Conservation (phyloP, 2,329 filamentous ascomycete species). For the Lomentospora prolificans region DNA sequence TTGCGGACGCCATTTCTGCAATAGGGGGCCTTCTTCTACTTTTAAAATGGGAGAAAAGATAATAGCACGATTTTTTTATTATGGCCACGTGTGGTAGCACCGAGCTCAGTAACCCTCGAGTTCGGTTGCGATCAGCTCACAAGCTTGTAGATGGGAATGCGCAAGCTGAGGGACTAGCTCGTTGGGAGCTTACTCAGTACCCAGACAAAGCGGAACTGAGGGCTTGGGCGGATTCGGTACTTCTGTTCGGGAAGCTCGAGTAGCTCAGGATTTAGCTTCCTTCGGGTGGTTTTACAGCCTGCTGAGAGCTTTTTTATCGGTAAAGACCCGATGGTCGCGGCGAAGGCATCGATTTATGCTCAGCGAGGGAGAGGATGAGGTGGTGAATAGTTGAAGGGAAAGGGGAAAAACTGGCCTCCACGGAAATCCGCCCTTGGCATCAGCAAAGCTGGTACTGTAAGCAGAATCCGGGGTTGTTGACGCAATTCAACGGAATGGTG, state of each 20-base stretch:
- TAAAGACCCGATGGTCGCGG: no score
- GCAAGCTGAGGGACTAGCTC: neutral
- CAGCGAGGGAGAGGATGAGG: no score
- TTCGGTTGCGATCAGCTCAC: neutral
- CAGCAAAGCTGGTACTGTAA: neutral
- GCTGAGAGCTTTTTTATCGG: no score
- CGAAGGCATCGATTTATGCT: no score
- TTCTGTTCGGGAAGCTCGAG: no score
- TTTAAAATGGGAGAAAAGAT: neutral
- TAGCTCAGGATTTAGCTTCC: no score
- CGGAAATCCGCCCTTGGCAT: no score
- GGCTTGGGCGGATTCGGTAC: neutral
- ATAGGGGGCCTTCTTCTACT: neutral
- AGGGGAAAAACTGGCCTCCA: no score
- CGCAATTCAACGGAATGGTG: conserved; percentile 5
- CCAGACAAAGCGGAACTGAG: neutral
- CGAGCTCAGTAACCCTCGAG: neutral
- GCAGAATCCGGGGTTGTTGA: neutral
- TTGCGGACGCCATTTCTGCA: conserved; percentile 54
- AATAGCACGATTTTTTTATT: neutral
- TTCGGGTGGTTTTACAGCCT: no score
- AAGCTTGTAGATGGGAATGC: neutral
- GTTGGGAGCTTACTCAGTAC: neutral
- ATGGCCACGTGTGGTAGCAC: neutral
- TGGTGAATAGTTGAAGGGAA: no score